phyloP scores from a whole-genome alignment of 257 asterid species.

The Capsicum chinense region DNA sequence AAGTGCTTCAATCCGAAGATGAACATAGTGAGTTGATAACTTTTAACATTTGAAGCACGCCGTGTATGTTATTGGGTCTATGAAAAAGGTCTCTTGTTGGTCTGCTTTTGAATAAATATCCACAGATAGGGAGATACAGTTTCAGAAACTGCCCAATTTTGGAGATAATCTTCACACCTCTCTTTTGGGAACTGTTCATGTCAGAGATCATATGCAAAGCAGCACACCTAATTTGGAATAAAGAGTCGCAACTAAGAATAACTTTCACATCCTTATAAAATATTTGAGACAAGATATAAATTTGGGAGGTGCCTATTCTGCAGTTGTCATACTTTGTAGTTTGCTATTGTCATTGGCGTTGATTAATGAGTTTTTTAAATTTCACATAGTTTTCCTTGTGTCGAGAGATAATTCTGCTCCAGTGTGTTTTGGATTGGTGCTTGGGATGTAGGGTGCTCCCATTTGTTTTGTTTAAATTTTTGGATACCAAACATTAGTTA shows the following conservation, averaged over 20 bases:
- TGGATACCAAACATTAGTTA: background rate
- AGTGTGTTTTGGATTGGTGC: background rate
- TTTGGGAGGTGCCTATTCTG: background rate
- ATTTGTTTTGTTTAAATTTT: slow-evolving; percentile 10
- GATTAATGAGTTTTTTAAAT: background rate
- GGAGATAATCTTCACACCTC: background rate
- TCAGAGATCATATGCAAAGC: background rate
- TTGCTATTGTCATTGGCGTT: background rate
- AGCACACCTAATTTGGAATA: background rate
- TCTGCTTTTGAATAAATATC: background rate
- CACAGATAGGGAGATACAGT: background rate
- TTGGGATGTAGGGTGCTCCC: background rate
- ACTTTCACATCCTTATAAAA: background rate
- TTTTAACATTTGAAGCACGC: background rate
- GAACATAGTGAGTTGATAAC: slow-evolving; percentile 7
- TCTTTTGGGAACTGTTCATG: background rate
- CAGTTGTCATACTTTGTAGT: background rate
- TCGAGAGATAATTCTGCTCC: background rate
- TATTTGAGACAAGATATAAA: background rate
- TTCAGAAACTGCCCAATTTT: background rate
- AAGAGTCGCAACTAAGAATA: background rate
- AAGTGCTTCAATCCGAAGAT: background rate
- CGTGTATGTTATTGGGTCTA: background rate
- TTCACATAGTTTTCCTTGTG: background rate
- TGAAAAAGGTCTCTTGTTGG: background rate